A percentile compares a stretch with the other conserved stretches of the same genome.
These are phyloP conservation scores for Kwoniella bestiolae DNA, from an alignment of 768 basidiomycete species.

Conservation along the genomic window DNA sequence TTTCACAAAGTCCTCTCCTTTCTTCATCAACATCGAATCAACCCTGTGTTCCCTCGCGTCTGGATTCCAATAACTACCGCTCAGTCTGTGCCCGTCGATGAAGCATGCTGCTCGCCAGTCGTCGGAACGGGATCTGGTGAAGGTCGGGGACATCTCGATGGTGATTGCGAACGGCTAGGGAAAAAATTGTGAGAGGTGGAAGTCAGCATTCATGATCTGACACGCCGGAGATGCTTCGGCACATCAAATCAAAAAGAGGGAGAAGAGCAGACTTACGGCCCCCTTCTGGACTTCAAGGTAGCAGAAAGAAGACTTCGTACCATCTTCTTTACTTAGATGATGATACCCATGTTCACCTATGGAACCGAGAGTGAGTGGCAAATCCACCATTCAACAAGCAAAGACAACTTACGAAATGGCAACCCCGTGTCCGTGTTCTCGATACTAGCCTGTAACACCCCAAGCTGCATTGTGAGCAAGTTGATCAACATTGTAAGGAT, in stretches of 20 bases:
- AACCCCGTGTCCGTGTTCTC: neutral
- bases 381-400: neutral
- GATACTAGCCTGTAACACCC: neutral
- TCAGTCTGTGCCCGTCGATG: neutral
- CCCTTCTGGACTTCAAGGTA: neutral
- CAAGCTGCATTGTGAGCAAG: neutral
- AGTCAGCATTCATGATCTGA: no score
- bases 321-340: neutral
- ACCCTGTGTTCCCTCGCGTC: neutral
- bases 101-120: neutral
- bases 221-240: no score
- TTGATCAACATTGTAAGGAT: neutral
- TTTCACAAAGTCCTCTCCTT: neutral
- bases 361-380: neutral
- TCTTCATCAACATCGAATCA: neutral
- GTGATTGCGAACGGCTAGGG: neutral
- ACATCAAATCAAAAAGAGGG: no score
- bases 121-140: neutral
- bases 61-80: neutral
- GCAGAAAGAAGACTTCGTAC: neutral
- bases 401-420: neutral
- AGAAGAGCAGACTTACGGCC: neutral
- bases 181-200: no score
- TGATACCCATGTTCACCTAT: neutral
- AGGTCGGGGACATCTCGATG: neutral